Percentiles rank a stretch among this genome's conserved stretches.
These are phyloP conservation scores for Fusarium caatingaense DNA, from an alignment of 2,329 filamentous ascomycete species.

Conservation along the genomic window DNA sequence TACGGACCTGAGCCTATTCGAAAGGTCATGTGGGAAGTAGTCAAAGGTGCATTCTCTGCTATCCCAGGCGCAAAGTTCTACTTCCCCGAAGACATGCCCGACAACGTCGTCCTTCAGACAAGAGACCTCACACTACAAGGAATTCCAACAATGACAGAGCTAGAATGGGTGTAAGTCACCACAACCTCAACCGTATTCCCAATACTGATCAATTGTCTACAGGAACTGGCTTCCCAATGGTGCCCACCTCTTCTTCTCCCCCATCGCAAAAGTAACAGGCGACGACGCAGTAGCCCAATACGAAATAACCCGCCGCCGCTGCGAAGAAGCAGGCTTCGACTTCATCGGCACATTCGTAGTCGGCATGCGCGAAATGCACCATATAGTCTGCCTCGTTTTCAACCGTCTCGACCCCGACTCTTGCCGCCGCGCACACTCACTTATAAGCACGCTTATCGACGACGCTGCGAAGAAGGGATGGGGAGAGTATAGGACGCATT, in stretches of 20 bases:
- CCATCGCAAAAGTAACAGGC: slow-evolving; percentile 37
- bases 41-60: slow-evolving; percentile 28
- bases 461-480: slow-evolving; percentile 30
- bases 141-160: slow-evolving; percentile 30
- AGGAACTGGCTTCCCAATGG: slow-evolving; percentile 39
- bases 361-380: slow-evolving; percentile 37
- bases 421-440: slow-evolving; percentile 18
- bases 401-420: slow-evolving; percentile 23
- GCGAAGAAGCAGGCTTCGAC: slow-evolving; percentile 37
- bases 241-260: slow-evolving; percentile 40
- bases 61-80: slow-evolving; percentile 40
- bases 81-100: slow-evolving; percentile 36
- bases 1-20: slow-evolving; percentile 36
- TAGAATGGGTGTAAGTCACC: slow-evolving; percentile 38
- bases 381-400: slow-evolving; percentile 36
- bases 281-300: slow-evolving; percentile 34
- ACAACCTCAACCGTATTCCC: fast-evolving
- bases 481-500: slow-evolving; percentile 37
- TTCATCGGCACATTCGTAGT: slow-evolving; percentile 37
- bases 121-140: slow-evolving; percentile 32
- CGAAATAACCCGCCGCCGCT: slow-evolving; percentile 13
- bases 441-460: slow-evolving; percentile 22
- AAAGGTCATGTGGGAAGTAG: slow-evolving; percentile 31
- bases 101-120: slow-evolving; percentile 32
- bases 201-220: fast-evolving